phyloP scores from a whole-genome alignment of 345 rosid genomes.

The Erodium maritimum region DNA sequence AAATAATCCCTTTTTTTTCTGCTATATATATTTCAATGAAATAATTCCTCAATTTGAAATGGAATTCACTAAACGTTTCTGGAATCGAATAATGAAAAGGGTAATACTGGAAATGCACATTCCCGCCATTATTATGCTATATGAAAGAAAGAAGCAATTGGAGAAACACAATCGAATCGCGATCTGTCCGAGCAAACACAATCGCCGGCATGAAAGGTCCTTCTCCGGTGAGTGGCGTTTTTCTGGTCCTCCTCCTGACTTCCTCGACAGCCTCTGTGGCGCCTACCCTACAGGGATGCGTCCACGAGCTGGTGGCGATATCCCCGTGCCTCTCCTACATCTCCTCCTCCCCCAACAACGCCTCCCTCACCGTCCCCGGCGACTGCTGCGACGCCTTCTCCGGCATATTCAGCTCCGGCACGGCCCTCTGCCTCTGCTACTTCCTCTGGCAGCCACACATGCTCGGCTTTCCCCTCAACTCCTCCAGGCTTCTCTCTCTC shows the following conservation, averaged over 20 bases:
- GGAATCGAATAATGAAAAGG: too few species aligned
- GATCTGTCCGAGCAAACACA: too few species aligned
- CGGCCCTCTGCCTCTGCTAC: slow-evolving; percentile 60
- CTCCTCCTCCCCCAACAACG: slow-evolving; percentile 50
- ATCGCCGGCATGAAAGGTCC: too few species aligned
- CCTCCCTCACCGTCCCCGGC: slow-evolving; percentile 22
- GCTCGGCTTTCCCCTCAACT: slow-evolving; percentile 69
- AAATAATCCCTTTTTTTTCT: too few species aligned
- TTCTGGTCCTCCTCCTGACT: not conserved
- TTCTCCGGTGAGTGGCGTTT: too few species aligned
- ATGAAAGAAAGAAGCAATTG: too few species aligned
- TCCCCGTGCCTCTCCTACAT: slow-evolving; percentile 72
- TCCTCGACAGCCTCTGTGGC: not conserved
- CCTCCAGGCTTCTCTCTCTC: slow-evolving; percentile 41
- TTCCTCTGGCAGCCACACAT: slow-evolving; percentile 47
- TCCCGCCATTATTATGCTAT: too few species aligned
- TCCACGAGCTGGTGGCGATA: slow-evolving; percentile 45
- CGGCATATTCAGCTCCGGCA: slow-evolving; percentile 21
- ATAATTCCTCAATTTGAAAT: too few species aligned
- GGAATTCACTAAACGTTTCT: too few species aligned
- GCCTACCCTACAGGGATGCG: slow-evolving; percentile 15
- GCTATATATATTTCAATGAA: too few species aligned
- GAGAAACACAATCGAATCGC: too few species aligned
- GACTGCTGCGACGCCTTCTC: slow-evolving; percentile 56
- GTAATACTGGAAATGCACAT: too few species aligned